These are phyloP conservation scores for Trichosanthes truncata DNA, from an alignment of 306 rosid genomes.

Conservation along the genomic window DNA sequence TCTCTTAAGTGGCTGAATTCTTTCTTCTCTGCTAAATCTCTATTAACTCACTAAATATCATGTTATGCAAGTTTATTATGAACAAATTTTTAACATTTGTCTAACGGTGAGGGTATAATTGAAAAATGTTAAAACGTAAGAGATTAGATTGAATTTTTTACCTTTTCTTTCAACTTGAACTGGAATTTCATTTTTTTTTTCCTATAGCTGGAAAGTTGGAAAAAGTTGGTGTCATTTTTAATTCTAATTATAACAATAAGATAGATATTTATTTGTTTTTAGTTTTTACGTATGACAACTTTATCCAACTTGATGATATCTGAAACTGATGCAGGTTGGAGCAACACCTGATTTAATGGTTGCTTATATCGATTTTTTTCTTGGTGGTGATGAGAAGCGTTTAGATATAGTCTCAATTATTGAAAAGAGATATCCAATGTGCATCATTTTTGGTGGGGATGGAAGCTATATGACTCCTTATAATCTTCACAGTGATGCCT, in stretches of 20 bases:
- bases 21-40: not conserved
- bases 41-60: not conserved
- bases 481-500: constrained; percentile 75
- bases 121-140: not conserved
- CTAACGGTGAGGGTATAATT: not conserved
- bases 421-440: constrained; percentile 95
- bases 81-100: not conserved
- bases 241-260: not conserved
- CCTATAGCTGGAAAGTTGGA: not conserved
- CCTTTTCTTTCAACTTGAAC: not conserved
- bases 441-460: constrained; percentile 93
- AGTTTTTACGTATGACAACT: not conserved
- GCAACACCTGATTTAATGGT: constrained; percentile 92
- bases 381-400: constrained; percentile 98
- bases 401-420: constrained; percentile 85
- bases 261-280: not conserved
- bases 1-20: not conserved
- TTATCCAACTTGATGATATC: not conserved
- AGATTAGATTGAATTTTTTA: not conserved
- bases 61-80: not conserved
- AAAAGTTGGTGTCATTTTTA: not conserved
- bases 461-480: constrained; percentile 97
- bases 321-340: constrained; percentile 66
- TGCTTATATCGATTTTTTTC: constrained; percentile 91
- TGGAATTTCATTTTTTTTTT: not conserved